Percentiles rank a stretch among this genome's conserved stretches.
Evolutionary conservation across 1,139 yeast species (phyloP).

Genomic region (Nakaseomyces bracarensis): DNA sequence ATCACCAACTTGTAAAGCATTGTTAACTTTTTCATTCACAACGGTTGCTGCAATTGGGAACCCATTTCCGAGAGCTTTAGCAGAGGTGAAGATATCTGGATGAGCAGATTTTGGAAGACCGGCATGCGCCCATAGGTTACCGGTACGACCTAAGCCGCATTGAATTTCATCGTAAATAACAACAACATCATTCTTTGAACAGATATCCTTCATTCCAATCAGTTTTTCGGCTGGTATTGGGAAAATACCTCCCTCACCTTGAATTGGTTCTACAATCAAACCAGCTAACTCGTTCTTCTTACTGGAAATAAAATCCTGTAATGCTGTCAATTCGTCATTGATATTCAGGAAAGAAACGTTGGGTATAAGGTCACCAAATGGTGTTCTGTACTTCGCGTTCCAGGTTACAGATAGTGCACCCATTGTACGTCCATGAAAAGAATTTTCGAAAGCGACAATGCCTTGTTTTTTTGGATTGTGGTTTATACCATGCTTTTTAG

Average conservation of each 20-base stretch:
- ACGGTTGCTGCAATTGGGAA: slow-evolving; percentile 94
- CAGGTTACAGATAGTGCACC: slow-evolving; percentile 91
- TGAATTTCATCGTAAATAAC: slow-evolving; percentile 93
- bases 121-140: slow-evolving; percentile 88
- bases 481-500: slow-evolving; percentile 71
- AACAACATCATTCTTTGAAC: slow-evolving; percentile 62
- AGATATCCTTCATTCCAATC: slow-evolving; percentile 54
- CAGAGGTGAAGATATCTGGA: slow-evolving; percentile 90
- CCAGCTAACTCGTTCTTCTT: slow-evolving; percentile 78
- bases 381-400: slow-evolving; percentile 83
- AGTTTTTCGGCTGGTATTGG: slow-evolving; percentile 59
- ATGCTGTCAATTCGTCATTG: slow-evolving; percentile 23
- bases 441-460: slow-evolving; percentile 73
- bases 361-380: slow-evolving; percentile 83
- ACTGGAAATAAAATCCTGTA: slow-evolving; percentile 33
- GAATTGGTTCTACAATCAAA: slow-evolving; percentile 91
- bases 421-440: slow-evolving; percentile 92
- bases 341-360: slow-evolving; percentile 46
- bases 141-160: slow-evolving; percentile 92
- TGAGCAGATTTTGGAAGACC: slow-evolving; percentile 66
- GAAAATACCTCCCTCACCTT: slow-evolving; percentile 95
- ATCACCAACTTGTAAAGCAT: slow-evolving; percentile 73
- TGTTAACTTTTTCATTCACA: slow-evolving; percentile 71
- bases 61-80: slow-evolving; percentile 97
- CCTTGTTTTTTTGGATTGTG: slow-evolving; percentile 53